A percentile compares a stretch with the other conserved stretches of the same genome.
These are phyloP conservation scores for Trichoderma virens DNA, from an alignment of 495 filamentous ascomycete species.

Conservation along the genomic window DNA sequence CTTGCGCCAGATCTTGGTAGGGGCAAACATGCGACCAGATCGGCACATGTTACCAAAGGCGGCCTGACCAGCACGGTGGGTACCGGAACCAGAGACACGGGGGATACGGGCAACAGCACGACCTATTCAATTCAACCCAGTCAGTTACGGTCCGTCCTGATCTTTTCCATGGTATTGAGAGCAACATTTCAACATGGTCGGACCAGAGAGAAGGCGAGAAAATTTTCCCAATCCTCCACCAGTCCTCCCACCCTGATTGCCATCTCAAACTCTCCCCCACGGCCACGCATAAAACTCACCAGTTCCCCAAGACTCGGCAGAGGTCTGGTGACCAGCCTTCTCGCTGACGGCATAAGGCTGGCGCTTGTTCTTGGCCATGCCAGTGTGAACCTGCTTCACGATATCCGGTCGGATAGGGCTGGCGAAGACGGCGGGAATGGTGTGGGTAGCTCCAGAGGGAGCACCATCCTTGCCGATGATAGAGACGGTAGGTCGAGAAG, in stretches of 20 bases:
- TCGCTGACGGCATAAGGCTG: constrained; percentile 99
- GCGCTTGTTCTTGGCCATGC: constrained; percentile 99
- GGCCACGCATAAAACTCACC: constrained; percentile 54
- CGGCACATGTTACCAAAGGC: constrained; percentile 99
- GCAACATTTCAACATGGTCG: neutral
- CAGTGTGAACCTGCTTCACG: constrained; percentile 97
- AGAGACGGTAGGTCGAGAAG: constrained; percentile 89
- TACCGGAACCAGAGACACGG: constrained; percentile 99
- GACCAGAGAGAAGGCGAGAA: neutral
- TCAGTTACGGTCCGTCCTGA: constrained; percentile 16
- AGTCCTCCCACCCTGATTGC: neutral
- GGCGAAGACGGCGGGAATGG: constrained; percentile 90
- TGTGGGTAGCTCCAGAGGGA: constrained; percentile 74
- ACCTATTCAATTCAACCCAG: constrained; percentile 43
- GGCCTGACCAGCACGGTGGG: constrained; percentile 98
- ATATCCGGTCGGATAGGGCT: constrained; percentile 97
- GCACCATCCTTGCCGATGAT: constrained; percentile 89
- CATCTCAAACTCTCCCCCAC: constrained; percentile 1
- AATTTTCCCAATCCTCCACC: neutral
- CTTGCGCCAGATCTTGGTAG: constrained; percentile 99
- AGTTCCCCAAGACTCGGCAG: constrained; percentile 99
- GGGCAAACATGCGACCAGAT: constrained; percentile 99
- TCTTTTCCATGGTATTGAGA: neutral
- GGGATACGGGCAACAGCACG: constrained; percentile 99
- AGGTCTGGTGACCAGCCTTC: constrained; percentile 99